These are phyloP conservation scores for Lathyrus oleraceus DNA, from an alignment of 306 rosid genomes.

Conservation along the genomic window DNA sequence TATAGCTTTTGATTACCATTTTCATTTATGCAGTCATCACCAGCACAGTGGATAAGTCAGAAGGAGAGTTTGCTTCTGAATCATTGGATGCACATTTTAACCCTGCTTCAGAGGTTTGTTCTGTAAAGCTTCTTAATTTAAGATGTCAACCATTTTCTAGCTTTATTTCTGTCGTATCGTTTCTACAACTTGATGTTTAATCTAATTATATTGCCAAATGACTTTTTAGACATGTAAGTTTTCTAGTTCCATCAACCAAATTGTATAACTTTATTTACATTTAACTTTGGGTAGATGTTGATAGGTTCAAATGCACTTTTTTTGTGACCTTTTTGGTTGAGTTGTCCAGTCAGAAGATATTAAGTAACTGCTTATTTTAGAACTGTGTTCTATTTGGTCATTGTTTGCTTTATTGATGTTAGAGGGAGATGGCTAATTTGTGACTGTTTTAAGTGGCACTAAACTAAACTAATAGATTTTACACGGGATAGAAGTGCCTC, in stretches of 20 bases:
- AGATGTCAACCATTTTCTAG: neutral
- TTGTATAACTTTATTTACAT: neutral
- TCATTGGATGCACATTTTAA: conserved; percentile 45
- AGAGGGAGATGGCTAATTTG: neutral
- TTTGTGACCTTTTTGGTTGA: neutral
- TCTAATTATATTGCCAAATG: neutral
- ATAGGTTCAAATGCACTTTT: neutral
- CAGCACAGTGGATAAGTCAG: conserved; percentile 50
- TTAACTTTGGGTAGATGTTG: neutral
- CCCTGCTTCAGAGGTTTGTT: conserved; percentile 69
- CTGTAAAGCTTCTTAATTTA: conserved; percentile 7
- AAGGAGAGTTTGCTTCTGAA: conserved; percentile 54
- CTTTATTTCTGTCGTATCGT: neutral
- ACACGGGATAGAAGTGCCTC: conserved; percentile 1
- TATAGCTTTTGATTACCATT: conserved; percentile 20
- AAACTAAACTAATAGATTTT: neutral
- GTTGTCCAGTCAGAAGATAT: neutral
- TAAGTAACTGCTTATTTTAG: neutral
- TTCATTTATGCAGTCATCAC: conserved; percentile 50
- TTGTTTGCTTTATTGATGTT: neutral
- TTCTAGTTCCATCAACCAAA: neutral
- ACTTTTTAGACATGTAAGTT: neutral
- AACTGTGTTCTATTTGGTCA: neutral
- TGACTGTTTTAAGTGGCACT: conserved; percentile 7
- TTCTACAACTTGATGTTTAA: conserved; percentile 1